These are phyloP conservation scores for Penicillium brevicompactum DNA, from an alignment of 2,329 filamentous ascomycete species.

Conservation along the genomic window DNA sequence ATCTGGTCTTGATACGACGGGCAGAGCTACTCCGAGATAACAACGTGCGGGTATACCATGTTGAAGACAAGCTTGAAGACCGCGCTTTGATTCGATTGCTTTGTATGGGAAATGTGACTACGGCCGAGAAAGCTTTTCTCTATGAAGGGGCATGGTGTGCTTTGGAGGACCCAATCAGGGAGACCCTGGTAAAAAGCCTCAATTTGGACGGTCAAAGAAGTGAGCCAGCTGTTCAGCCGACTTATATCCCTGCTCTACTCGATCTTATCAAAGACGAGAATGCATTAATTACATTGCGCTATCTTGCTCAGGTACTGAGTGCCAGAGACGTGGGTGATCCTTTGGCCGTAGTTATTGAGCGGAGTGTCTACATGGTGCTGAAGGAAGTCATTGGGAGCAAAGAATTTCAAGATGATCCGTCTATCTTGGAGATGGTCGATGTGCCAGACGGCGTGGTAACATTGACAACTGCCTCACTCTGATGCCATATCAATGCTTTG, in stretches of 20 bases:
- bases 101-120: conserved; percentile 18
- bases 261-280: not conserved
- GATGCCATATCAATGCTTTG: not conserved
- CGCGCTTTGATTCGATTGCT: conserved; percentile 14
- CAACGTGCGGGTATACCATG: conserved; percentile 3
- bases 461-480: not conserved
- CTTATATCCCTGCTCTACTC: conserved; percentile 18
- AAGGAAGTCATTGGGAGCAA: conserved; percentile 13
- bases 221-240: conserved; percentile 16
- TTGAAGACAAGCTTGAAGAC: not conserved
- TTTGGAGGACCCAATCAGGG: conserved; percentile 4
- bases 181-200: conserved; percentile 2
- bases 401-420: conserved; percentile 12
- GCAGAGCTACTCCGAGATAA: conserved; percentile 4
- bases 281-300: conserved; percentile 6
- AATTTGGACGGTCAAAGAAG: conserved; percentile 15
- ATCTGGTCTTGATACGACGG: conserved; percentile 12
- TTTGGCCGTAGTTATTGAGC: conserved; percentile 15
- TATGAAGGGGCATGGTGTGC: conserved; percentile 11
- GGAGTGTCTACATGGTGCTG: conserved; percentile 12
- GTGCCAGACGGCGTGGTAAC: conserved; percentile 12
- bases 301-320: conserved; percentile 15
- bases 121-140: conserved; percentile 7
- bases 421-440: conserved; percentile 11
- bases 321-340: not conserved